Evolutionary conservation across 805 yeast species (phyloP).

Genomic region (Sungouiella thailandica): DNA sequence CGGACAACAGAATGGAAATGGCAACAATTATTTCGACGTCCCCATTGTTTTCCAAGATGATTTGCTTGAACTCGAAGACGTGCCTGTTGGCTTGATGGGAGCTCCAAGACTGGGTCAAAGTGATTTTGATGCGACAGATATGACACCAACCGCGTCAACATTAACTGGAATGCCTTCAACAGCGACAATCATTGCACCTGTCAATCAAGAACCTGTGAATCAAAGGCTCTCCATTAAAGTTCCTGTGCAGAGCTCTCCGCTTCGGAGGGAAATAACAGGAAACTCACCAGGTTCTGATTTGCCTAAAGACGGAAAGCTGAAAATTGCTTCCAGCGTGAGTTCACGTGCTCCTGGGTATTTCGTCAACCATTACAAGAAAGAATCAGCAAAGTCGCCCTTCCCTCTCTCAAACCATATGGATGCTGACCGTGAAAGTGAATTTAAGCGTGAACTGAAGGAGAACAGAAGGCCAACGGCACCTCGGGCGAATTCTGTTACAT

Average conservation of each 20-base stretch:
- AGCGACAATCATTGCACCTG: constrained; percentile 1
- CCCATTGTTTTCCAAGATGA: constrained; percentile 30
- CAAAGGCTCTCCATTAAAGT: constrained; percentile 2
- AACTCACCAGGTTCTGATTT: not conserved
- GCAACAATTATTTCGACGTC: constrained; percentile 14
- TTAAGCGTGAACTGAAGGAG: constrained; percentile 16
- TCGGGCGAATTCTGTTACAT: constrained; percentile 37
- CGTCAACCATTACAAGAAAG: constrained; percentile 45
- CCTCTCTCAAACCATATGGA: constrained; percentile 37
- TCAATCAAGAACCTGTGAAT: too few species aligned
- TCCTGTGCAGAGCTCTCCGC: constrained; percentile 12
- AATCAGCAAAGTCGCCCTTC: constrained; percentile 39
- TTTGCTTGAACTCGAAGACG: constrained; percentile 35
- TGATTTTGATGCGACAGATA: not conserved
- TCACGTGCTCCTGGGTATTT: constrained; percentile 15
- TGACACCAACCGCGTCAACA: constrained; percentile 1
- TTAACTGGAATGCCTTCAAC: constrained; percentile 1
- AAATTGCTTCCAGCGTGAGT: not conserved
- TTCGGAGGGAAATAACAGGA: constrained; percentile 10
- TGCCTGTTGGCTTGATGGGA: constrained; percentile 36
- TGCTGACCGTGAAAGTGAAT: constrained; percentile 24
- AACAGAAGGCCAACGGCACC: constrained; percentile 20
- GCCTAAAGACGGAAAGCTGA: too few species aligned
- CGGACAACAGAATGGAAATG: constrained; percentile 8
- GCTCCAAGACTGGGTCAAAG: constrained; percentile 1